These are phyloP conservation scores for Coleophoma eucalyptorum DNA, from an alignment of 2,329 filamentous ascomycete genomes.

Conservation along the genomic window DNA sequence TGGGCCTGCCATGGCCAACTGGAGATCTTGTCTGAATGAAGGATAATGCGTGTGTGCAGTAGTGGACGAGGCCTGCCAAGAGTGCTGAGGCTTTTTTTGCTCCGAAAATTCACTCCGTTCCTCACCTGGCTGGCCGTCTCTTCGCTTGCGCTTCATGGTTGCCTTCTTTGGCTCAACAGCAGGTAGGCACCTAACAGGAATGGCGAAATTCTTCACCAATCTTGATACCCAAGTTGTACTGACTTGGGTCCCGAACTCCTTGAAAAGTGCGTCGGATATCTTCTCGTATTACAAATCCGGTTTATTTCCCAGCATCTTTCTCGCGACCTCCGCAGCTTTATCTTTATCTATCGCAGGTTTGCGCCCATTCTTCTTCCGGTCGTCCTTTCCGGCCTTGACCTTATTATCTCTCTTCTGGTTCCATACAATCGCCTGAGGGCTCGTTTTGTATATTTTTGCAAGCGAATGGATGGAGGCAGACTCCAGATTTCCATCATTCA, in stretches of 20 bases:
- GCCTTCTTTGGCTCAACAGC: not conserved
- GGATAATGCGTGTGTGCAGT: not conserved
- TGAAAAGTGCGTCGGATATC: not conserved
- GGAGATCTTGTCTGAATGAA: not conserved
- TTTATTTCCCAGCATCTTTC: not conserved
- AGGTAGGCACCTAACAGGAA: not conserved
- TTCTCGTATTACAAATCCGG: not conserved
- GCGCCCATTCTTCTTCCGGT: conserved; percentile 4
- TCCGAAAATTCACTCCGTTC: not conserved
- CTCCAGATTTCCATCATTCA: conserved; percentile 6
- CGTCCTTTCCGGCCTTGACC: conserved; percentile 4
- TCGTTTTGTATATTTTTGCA: conserved; percentile 9
- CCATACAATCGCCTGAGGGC: conserved; percentile 6
- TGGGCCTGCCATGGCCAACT: not conserved
- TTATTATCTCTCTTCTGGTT: conserved; percentile 8
- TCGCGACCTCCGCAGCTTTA: conserved; percentile 2
- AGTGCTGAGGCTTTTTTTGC: too few species aligned
- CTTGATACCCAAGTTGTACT: not conserved
- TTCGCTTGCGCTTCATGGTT: not conserved
- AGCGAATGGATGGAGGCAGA: conserved; percentile 7
- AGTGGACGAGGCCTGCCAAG: not conserved
- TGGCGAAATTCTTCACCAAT: not conserved
- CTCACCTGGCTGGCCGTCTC: not conserved
- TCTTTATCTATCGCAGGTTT: conserved; percentile 7
- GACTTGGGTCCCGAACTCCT: not conserved